These are phyloP conservation scores for Remersonia thermophila DNA, from an alignment of 2,329 filamentous ascomycete genomes.

Conservation along the genomic window DNA sequence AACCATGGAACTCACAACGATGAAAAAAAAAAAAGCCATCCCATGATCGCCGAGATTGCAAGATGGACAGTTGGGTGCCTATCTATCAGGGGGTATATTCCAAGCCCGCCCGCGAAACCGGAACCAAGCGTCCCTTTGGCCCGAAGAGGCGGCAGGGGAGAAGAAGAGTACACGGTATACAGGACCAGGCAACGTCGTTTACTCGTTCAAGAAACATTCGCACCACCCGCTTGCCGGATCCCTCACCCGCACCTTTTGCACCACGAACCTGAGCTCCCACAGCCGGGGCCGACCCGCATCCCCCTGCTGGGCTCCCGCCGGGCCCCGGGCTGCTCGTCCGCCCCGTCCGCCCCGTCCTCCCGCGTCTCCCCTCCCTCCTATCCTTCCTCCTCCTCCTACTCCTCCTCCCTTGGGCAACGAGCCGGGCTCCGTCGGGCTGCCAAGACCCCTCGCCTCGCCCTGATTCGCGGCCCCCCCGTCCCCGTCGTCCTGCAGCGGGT, in stretches of 20 bases:
- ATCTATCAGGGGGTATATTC: no score
- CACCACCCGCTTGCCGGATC: constrained; percentile 9
- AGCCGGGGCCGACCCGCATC: not conserved
- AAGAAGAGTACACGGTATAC: no score
- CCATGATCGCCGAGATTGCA: no score
- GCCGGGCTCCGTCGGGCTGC: not conserved
- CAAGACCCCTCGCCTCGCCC: not conserved
- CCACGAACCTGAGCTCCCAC: constrained; percentile 15
- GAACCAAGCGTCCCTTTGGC: no score
- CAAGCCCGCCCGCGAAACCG: no score
- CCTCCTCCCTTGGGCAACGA: not conserved
- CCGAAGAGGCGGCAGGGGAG: no score
- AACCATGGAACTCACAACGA: no score
- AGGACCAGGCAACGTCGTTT: no score
- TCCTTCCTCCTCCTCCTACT: not conserved
- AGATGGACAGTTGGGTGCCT: no score
- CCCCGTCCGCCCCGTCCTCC: not conserved
- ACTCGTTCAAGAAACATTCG: constrained; percentile 5
- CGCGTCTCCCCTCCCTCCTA: not conserved
- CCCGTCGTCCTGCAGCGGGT: not conserved
- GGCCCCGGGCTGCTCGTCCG: no score
- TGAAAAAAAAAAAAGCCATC: no score
- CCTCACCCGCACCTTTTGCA: constrained; percentile 11
- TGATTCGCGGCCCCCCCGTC: not conserved
- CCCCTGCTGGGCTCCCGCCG: no score